Evolutionary conservation across 306 rosid species (phyloP), one percentile per base, ranked within the genome.

Genomic region (Citrullus colocynthis): DNA sequence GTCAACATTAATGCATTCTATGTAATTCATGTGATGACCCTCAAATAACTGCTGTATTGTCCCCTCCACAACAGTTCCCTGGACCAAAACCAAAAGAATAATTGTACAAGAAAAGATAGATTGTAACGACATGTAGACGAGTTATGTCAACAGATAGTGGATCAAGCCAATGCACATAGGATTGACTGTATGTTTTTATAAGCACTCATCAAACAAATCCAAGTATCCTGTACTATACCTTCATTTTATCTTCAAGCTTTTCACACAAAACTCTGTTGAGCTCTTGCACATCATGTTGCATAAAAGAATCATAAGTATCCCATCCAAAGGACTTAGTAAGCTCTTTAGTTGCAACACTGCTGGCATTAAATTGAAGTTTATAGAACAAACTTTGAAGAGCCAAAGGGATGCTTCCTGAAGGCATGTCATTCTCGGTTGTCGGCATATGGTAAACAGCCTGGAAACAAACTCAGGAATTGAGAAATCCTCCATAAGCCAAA

Each of bases 31-130:
- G 82, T 91, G 96, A 83, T 91, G 98, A 58, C 98, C 98, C 86
- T 94, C 98, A 85, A 94, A 94, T 81, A 94, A 85, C 81, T 91
- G 84, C 13, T 94, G 97, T 83, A 94, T 91, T 71, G 98, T 91
- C 67, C 98, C 97, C 89, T 94, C 98, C 63, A 94, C 98, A 81
- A 90, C 96, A 85, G 97, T 94, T 85, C 98, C 98, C 98, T 94
- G 80, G 30, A 78, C 78, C 85, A 82, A 45, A 32, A 78, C 78
- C 85, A 79, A 45, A 32, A 84, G 54, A 67, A 48, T 18, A 75
- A 58, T 74, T 39, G 79, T 57, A 37, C 44, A 82, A 76, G 78
- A 80, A 71, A 54, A 78, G 57, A 56, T 14, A 28, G 75, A 74
- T 63, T 67, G 9, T 69, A 78, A 74, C 11, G 84, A 77, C 32